A percentile compares a stretch with the other conserved stretches of the same genome.
Conservation (phyloP, 768 basidiomycete species). For the Basidioascus undulatus region DNA sequence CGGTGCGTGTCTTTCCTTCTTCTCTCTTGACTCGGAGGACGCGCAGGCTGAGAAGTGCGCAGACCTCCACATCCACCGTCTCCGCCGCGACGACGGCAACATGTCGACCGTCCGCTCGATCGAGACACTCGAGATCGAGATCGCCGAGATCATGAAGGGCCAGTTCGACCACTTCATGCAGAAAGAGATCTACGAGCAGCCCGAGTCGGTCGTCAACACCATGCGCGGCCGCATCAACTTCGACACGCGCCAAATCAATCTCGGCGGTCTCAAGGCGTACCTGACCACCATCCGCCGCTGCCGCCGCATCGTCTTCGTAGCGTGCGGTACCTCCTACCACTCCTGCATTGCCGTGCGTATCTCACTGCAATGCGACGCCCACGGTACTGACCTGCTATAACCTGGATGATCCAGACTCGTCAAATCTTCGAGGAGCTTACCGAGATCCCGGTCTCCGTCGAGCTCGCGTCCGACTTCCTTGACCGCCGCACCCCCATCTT, state of each 20-base stretch:
- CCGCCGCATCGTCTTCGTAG: conserved; percentile 81
- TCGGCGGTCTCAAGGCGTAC: conserved; percentile 86
- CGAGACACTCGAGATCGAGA: conserved; percentile 92
- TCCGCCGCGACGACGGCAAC: conserved; percentile 65
- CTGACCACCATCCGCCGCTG: conserved; percentile 87
- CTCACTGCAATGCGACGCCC: conserved; percentile 28
- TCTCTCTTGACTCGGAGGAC: background rate
- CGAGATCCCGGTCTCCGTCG: conserved; percentile 91
- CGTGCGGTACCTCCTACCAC: conserved; percentile 97
- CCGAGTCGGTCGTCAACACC: conserved; percentile 97
- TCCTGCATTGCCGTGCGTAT: conserved; percentile 51
- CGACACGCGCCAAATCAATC: conserved; percentile 66
- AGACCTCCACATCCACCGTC: conserved; percentile 94
- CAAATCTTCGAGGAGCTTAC: conserved; percentile 97
- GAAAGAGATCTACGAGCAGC: conserved; percentile 96
- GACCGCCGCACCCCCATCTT: conserved; percentile 99
- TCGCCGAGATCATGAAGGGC: conserved; percentile 99
- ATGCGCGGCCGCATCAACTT: conserved; percentile 99
- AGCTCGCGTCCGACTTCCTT: conserved; percentile 91
- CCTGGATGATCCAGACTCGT: conserved; percentile 30
- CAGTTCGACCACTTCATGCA: conserved; percentile 99
- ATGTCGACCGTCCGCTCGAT: conserved; percentile 61
- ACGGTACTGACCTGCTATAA: background rate
- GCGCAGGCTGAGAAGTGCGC: background rate
- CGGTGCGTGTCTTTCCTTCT: conserved; percentile 9